Conservation (phyloP, 352 stramenopile species). For the Pythium folliculosum region DNA sequence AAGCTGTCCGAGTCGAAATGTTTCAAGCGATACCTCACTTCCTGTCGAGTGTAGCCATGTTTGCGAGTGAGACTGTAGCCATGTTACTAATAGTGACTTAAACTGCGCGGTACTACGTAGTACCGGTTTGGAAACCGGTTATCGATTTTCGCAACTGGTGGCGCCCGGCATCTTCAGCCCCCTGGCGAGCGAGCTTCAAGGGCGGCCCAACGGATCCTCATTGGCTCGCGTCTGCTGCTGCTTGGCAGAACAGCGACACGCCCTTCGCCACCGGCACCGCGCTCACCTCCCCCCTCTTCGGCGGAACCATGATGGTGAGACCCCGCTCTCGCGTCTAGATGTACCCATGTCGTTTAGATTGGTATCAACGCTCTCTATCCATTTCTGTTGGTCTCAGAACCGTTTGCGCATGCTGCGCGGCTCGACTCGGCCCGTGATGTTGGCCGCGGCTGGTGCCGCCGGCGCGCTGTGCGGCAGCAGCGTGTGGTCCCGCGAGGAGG, state of each 20-base stretch:
- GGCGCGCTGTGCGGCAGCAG: constrained; percentile 41
- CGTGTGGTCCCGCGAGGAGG: constrained; percentile 17
- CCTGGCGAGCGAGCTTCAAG: neutral
- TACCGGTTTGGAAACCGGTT: neutral
- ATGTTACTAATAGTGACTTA: constrained; percentile 6
- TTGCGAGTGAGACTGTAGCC: neutral
- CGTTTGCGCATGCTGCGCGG: constrained; percentile 26
- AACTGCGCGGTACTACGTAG: neutral
- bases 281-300: no score
- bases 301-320: neutral
- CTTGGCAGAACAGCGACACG: neutral
- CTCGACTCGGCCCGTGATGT: constrained; percentile 13
- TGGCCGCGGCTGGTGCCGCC: constrained; percentile 39
- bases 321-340: neutral
- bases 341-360: neutral
- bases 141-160: neutral
- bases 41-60: no score
- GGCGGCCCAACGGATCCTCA: neutral
- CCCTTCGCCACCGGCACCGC: neutral
- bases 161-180: constrained; percentile 3
- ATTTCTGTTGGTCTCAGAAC: constrained; percentile 19
- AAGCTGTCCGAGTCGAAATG: no score
- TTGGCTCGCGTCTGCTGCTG: constrained; percentile 2
- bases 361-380: neutral
- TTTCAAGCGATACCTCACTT: no score